phyloP scores from a whole-genome alignment of 108 stramenopile species.

The Conticribra weissflogii region DNA sequence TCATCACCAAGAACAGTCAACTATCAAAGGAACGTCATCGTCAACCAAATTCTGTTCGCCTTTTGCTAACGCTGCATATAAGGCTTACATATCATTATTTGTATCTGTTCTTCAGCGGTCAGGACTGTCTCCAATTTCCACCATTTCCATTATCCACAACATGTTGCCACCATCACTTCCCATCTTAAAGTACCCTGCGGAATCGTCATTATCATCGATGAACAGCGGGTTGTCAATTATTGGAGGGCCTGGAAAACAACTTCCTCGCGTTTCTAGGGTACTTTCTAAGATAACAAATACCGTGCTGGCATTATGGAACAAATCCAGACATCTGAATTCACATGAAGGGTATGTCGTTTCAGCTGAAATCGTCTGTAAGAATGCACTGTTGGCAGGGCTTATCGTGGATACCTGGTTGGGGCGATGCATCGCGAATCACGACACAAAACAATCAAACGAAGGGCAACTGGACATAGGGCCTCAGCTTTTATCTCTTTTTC shows the following conservation, averaged over 20 bases:
- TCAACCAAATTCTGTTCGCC: slow-evolving; percentile 24
- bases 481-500: slow-evolving; percentile 30
- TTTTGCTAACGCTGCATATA: slow-evolving; percentile 31
- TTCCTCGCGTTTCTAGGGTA: slow-evolving; percentile 27
- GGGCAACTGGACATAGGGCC: slow-evolving; percentile 23
- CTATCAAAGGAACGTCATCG: too few species aligned
- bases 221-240: slow-evolving; percentile 23
- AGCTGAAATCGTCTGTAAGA: neutral
- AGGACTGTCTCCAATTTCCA: slow-evolving; percentile 27
- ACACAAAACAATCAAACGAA: slow-evolving; percentile 46
- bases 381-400: slow-evolving; percentile 17
- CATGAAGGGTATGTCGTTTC: slow-evolving; percentile 1
- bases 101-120: slow-evolving; percentile 29
- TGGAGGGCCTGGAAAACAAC: slow-evolving; percentile 41
- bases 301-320: slow-evolving; percentile 31
- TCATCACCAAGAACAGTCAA: too few species aligned
- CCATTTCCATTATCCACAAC: slow-evolving; percentile 43
- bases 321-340: slow-evolving; percentile 20
- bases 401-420: slow-evolving; percentile 49
- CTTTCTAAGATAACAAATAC: slow-evolving; percentile 39
- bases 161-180: slow-evolving; percentile 21
- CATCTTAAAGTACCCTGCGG: slow-evolving; percentile 2
- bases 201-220: neutral
- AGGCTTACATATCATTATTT: slow-evolving; percentile 34
- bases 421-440: slow-evolving; percentile 46